phyloP scores from a whole-genome alignment of 768 basidiomycete species.

The Polyporus arcularius region DNA sequence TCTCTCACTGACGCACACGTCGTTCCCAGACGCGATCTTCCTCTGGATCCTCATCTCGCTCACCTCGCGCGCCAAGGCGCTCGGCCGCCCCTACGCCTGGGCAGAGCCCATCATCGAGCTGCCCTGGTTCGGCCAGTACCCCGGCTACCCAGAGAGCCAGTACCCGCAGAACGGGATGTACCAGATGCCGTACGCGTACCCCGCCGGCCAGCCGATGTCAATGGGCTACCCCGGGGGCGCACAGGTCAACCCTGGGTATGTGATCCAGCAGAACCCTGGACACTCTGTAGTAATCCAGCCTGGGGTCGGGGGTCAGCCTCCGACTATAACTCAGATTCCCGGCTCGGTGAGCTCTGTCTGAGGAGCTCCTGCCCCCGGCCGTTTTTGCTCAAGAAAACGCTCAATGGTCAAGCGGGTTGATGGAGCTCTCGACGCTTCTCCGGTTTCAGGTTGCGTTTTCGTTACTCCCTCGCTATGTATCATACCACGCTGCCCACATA shows the following conservation, averaged over 20 bases:
- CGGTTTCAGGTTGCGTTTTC: too few relatives aligned
- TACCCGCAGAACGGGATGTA: conserved; percentile 13
- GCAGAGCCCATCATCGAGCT: conserved; percentile 60
- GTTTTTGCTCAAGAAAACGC: not conserved
- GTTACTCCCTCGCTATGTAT: too few relatives aligned
- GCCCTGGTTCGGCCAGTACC: conserved; percentile 76
- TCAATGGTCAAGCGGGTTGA: not conserved
- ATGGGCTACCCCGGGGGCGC: conserved; percentile 20
- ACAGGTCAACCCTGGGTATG: conserved; percentile 38
- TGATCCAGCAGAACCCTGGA: conserved; percentile 55
- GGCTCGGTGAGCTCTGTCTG: conserved; percentile 30
- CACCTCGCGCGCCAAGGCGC: conserved; percentile 52
- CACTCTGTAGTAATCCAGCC: conserved; percentile 72
- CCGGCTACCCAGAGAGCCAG: conserved; percentile 46
- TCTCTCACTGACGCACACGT: conserved; percentile 2
- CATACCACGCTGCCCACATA: too few relatives aligned
- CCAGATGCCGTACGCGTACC: conserved; percentile 24
- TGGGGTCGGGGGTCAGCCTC: conserved; percentile 56
- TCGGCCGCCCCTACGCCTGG: conserved; percentile 59
- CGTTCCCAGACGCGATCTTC: conserved; percentile 43
- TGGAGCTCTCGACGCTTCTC: too few relatives aligned
- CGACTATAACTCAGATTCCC: conserved; percentile 64
- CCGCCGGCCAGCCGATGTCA: conserved; percentile 16
- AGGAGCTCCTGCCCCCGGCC: not conserved
- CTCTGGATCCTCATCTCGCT: conserved; percentile 59